Evolutionary conservation across 2,329 filamentous ascomycete species (phyloP).

Genomic region (Thelonectria discophora): DNA sequence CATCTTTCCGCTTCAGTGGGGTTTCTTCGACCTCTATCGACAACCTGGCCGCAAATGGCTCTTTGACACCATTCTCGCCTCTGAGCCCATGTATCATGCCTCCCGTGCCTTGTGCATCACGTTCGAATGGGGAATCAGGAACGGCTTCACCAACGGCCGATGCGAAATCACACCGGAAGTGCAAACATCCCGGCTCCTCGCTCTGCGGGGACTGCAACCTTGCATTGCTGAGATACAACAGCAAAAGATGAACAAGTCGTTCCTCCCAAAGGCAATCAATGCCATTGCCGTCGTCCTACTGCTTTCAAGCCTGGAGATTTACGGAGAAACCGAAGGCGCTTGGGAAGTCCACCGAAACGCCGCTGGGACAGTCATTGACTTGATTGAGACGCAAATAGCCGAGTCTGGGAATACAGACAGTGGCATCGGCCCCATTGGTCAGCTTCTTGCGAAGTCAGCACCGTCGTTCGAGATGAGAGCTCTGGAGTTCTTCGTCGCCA

Average conservation of each 20-base stretch:
- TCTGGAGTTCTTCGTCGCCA: constrained; percentile 14
- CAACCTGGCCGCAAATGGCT: constrained; percentile 18
- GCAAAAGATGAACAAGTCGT: neutral
- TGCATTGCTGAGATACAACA: constrained; percentile 11
- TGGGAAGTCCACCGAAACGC: constrained; percentile 20
- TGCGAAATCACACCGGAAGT: constrained; percentile 18
- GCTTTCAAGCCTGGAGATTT: constrained; percentile 19
- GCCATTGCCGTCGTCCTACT: constrained; percentile 15
- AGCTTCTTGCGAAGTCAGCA: constrained; percentile 8
- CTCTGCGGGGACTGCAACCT: constrained; percentile 12
- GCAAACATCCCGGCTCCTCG: constrained; percentile 12
- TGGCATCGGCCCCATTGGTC: neutral
- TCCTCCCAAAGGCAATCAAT: constrained; percentile 4
- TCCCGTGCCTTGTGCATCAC: constrained; percentile 13
- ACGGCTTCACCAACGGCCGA: constrained; percentile 15
- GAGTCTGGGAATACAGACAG: neutral
- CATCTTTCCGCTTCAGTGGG: constrained; percentile 22
- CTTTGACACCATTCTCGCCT: constrained; percentile 21
- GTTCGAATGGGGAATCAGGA: constrained; percentile 9
- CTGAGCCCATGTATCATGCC: constrained; percentile 21
- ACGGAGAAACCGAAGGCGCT: constrained; percentile 20
- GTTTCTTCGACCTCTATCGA: constrained; percentile 11
- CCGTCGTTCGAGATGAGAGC: constrained; percentile 3
- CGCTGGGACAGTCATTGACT: constrained; percentile 18
- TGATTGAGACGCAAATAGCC: constrained; percentile 8